Conservation (phyloP, 208 protist species). For the Crithidia sp. region DNA sequence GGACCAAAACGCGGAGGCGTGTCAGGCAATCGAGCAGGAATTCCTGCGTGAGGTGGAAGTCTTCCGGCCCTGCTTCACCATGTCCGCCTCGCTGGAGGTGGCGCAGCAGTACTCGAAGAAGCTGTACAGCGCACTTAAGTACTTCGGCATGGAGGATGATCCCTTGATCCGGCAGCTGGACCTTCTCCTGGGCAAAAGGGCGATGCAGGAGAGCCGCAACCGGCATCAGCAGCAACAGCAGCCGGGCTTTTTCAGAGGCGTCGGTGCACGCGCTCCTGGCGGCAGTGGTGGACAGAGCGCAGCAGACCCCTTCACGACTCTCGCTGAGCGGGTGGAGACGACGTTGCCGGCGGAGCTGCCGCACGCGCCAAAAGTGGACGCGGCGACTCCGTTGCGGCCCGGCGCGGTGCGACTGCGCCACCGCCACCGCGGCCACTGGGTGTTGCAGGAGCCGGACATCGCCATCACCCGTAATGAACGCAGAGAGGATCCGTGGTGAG, state of each 20-base stretch:
- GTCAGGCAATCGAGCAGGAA: constrained; percentile 76
- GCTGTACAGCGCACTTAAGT: constrained; percentile 66
- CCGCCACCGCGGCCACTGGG: constrained; percentile 83
- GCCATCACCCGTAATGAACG: constrained; percentile 82
- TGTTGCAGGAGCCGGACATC: constrained; percentile 88
- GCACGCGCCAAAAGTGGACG: constrained; percentile 68
- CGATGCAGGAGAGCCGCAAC: constrained; percentile 47
- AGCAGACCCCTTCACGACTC: constrained; percentile 6
- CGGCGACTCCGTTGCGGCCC: constrained; percentile 37
- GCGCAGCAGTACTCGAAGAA: constrained; percentile 76
- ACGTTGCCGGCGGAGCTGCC: constrained; percentile 81
- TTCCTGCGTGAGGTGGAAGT: constrained; percentile 81
- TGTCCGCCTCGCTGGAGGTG: constrained; percentile 72
- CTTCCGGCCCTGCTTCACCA: constrained; percentile 84
- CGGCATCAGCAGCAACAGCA: constrained; percentile 14
- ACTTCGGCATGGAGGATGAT: constrained; percentile 85
- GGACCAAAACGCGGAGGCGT: constrained; percentile 65
- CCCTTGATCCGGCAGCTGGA: constrained; percentile 86
- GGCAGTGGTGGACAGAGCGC: not conserved
- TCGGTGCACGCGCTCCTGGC: not conserved
- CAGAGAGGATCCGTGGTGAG: constrained; percentile 82
- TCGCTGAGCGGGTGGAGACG: constrained; percentile 62
- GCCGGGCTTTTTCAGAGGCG: constrained; percentile 40
- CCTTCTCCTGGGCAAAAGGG: constrained; percentile 67
- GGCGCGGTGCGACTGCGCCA: constrained; percentile 62